Evolutionary conservation across 2,329 filamentous ascomycete species (phyloP), one percentile per base, ranked within the genome.

Genomic region (Neopestalotiopsis clavispora): DNA sequence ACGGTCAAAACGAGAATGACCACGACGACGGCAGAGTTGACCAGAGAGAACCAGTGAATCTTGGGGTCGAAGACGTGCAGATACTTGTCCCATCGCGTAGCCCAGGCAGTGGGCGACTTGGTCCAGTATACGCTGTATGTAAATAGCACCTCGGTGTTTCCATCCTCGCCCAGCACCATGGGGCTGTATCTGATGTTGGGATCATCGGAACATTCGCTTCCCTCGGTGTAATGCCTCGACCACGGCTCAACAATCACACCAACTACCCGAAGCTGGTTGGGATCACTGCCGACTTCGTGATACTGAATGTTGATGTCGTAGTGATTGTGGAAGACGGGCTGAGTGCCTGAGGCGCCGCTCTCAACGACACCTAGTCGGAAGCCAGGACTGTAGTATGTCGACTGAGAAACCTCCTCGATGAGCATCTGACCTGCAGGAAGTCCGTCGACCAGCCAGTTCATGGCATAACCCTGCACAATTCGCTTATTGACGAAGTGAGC

Each of bases 41-140:
- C 93, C 64, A 99, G 90, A 69, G 95, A 98, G 84, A 98, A 97
- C 96, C 96, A 99, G 81, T 99, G 96, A 75, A 99, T 98, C 85
- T 96, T 97, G 66, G 96, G 95, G 80, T 98, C 95, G 78, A 95
- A 97, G 38, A 99, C 95, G 77, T 98, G 95, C 45, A 99, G 87
- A 79, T 98, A 98, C 82, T 97, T 98, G 85, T 99, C 96, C 96
- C 96, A 99, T 72, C 96, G 90, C 13, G 96, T 99, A 34, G 96
- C 96, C 91, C 97, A 99, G 1, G 92, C 93, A 1, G 95, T 98
- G 0, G 87, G 78, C 0, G 94, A 98, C 73, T 90, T 89, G 68
- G 87, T 88, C 96, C 96, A 99, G 81, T 91, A 92, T 14, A 98
- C 94, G 73, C 92, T 94, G 83, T 99, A 99, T 4, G 94, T 97